Conservation (phyloP, 345 rosid genomes). For the Turnera subulata region DNA sequence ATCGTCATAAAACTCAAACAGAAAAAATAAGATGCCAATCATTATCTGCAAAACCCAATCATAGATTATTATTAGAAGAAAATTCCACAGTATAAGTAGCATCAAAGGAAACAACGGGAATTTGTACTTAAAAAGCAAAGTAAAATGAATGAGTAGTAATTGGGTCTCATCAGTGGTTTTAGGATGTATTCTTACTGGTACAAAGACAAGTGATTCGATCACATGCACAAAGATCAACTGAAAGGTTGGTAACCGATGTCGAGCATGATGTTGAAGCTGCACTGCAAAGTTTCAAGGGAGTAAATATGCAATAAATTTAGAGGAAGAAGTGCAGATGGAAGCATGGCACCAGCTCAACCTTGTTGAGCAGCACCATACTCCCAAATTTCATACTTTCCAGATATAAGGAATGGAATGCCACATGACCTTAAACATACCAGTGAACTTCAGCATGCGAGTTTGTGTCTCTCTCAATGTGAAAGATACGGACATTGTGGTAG, state of each 20-base stretch:
- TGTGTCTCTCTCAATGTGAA: slow-evolving; percentile 98
- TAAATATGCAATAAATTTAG: slow-evolving; percentile 29
- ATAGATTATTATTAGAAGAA: not conserved
- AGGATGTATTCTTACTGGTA: slow-evolving; percentile 54
- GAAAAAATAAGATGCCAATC: slow-evolving; percentile 95
- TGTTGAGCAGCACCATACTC: not conserved
- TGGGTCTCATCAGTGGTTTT: not conserved
- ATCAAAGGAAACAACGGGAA: not conserved
- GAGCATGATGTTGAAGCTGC: slow-evolving; percentile 99
- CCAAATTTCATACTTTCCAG: not conserved
- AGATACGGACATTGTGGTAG: slow-evolving; percentile 99
- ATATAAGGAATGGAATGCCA: slow-evolving; percentile 2
- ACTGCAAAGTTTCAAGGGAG: slow-evolving; percentile 59
- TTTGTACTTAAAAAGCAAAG: not conserved
- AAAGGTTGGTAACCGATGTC: slow-evolving; percentile 90
- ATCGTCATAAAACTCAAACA: slow-evolving; percentile 96
- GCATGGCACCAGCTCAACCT: not conserved
- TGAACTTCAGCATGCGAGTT: slow-evolving; percentile 94
- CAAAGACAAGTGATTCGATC: slow-evolving; percentile 96
- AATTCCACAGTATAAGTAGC: not conserved
- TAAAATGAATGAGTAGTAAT: not conserved
- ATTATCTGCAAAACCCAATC: slow-evolving; percentile 70
- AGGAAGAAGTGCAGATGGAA: slow-evolving; percentile 10
- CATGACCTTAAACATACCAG: slow-evolving; percentile 47
- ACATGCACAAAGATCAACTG: slow-evolving; percentile 98